Base-by-base conservation (phyloP, 1,139 yeast species). In the Yarrowia galli region DNA sequence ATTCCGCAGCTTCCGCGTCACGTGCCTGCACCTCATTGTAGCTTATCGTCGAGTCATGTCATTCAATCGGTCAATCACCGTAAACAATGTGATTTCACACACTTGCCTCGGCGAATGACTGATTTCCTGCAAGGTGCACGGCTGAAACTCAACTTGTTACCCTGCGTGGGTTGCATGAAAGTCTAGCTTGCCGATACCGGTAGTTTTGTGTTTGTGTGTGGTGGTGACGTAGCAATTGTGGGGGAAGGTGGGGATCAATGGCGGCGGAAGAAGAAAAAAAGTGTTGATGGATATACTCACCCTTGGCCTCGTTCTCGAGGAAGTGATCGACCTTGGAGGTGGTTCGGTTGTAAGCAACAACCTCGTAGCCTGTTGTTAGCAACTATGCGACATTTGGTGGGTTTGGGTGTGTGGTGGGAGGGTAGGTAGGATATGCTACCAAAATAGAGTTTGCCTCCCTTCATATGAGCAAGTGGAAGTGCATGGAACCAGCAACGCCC, bases 341-440 rank as follows among this genome's bases (percentile, higher is more conserved):
- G 71, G 98, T 93, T 87, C 99, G 91, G 95, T 95, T 95, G 89
- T 87, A 95, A 71, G 98, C 98, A 76, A 92, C 97, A 76, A 95
- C 99, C 74, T 97, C 91, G 76, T 79, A 78, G 60, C 66, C 66
- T 61, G 38, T 40, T 23, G 66, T 61, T 61, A 70, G 63, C 45
- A 42, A 54, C 18, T 38, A 18, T 54, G 61, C 61, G 61, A 54
- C 61, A 54, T 54, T 54, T 54, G 25, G 61, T n/a, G 13, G 56
- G 58, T 28, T 28, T 28, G 32, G 32, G 32, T 28, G 32, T 23
- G n/a, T n/a, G n/a, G n/a, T n/a, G n/a, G n/a, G n/a, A n/a, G n/a
- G n/a, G 23, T 40, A 13, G 56, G 8, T 40, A 16, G n/a, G n/a
- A 20, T 20, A 38, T 28, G 32, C 20, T 36, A 23, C 13, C 32